A percentile compares a stretch with the other conserved stretches of the same genome.
phyloP scores from a whole-genome alignment of 495 filamentous ascomycete genomes.

The Rostrohypoxylon terebratum region DNA sequence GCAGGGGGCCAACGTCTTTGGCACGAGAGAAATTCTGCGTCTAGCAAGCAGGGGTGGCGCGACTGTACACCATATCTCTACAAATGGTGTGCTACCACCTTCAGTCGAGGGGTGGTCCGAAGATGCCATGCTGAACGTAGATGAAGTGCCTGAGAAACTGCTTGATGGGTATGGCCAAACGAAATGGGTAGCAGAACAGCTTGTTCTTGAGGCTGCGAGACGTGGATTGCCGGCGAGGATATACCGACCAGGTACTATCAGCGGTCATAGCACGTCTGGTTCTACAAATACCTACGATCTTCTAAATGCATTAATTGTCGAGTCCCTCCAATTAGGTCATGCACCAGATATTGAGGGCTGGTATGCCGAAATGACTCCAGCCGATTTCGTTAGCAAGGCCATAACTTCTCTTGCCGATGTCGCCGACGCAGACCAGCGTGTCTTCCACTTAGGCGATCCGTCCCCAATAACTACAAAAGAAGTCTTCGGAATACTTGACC shows the following conservation, averaged over 20 bases:
- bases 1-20: conserved; percentile 68
- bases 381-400: conserved; percentile 74
- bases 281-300: conserved; percentile 77
- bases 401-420: conserved; percentile 71
- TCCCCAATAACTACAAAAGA: conserved; percentile 65
- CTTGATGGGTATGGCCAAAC: conserved; percentile 73
- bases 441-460: conserved; percentile 77
- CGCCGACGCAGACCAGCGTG: conserved; percentile 61
- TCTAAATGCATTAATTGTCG: conserved; percentile 72
- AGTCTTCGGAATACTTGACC: conserved; percentile 66
- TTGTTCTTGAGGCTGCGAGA: conserved; percentile 70
- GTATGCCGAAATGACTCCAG: conserved; percentile 78
- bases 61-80: conserved; percentile 77
- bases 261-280: conserved; percentile 71
- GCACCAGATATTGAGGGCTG: conserved; percentile 73
- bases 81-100: conserved; percentile 73
- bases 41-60: conserved; percentile 69
- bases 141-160: conserved; percentile 69
- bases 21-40: conserved; percentile 72
- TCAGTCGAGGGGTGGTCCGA: conserved; percentile 71
- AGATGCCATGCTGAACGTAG: conserved; percentile 65
- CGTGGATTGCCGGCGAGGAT: conserved; percentile 71
- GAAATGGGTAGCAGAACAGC: conserved; percentile 75
- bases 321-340: conserved; percentile 72
- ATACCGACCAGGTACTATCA: conserved; percentile 72